Evolutionary conservation across 345 rosid genomes (phyloP), one percentile per base, ranked within the genome.

Genomic region (Ceriops tagal): DNA sequence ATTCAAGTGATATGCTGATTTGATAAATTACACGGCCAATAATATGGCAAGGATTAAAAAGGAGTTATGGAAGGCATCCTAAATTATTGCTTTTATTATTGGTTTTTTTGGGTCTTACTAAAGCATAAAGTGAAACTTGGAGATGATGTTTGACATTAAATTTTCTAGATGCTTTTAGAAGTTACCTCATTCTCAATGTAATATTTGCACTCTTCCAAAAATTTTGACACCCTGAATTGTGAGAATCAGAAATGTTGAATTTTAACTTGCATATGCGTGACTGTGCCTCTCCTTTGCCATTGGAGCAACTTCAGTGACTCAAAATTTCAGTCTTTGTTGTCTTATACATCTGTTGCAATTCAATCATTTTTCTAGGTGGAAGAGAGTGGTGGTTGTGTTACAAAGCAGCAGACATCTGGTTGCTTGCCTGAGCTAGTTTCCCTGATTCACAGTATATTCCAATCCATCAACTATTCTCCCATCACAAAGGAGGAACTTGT

Each of bases 401-500:
- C 61, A 34, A 64, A 72, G 56, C 13, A n/a, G 61, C 63, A 52
- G 24, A 66, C 78, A 73, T 62, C 82, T 62, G 62, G 68, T 56
- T 46, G 67, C 75, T 68, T 81, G 78, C 65, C 74, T 32, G 77
- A 78, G 58, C 75, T 83, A 24, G 83, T 82, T 77, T 71, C 83
- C 62, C 22, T 71, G 34, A 77, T 86, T 73, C 65, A 75, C 69
- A 56, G 35, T 64, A 74, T 83, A 43, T 86, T 81, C 64, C 71
- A 53, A 71, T 66, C 81, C 7, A 62, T 53, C 58, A 77, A 75
- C 72, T 66, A 58, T 68, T 70, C 78, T 65, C 55, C 84, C 37
- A 76, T 86, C 69, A 83, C 89, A 69, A 80, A 72, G 73, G 85
- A 83, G 71, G 89, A 86, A 78, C 85, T 86, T 20, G 75, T 83